Conservation (phyloP, 345 rosid genomes). For the Populus pruinosa region DNA sequence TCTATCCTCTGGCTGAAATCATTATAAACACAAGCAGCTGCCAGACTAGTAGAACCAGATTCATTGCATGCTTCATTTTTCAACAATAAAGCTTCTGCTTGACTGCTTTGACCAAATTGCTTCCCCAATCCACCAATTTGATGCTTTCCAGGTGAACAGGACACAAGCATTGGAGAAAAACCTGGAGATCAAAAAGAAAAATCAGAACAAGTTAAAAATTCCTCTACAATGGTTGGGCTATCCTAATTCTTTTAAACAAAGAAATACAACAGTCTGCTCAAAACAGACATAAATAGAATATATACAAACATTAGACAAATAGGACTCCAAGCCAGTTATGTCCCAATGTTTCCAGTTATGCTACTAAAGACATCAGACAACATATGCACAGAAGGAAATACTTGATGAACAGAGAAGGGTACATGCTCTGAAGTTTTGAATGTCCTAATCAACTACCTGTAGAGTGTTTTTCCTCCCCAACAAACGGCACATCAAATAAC, state of each 20-base stretch:
- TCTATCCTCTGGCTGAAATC: slow-evolving; percentile 51
- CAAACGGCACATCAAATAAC: slow-evolving; percentile 80
- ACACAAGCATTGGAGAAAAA: slow-evolving; percentile 33
- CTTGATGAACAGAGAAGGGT: background rate
- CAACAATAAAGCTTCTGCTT: slow-evolving; percentile 40
- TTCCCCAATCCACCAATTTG: slow-evolving; percentile 42
- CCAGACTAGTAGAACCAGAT: slow-evolving; percentile 35
- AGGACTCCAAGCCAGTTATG: background rate
- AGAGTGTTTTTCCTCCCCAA: slow-evolving; percentile 58
- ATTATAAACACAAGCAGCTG: slow-evolving; percentile 23
- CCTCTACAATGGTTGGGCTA: background rate
- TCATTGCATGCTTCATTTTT: slow-evolving; percentile 46
- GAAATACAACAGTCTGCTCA: background rate
- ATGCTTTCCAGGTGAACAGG: slow-evolving; percentile 37
- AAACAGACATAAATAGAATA: background rate
- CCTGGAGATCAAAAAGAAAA: slow-evolving; percentile 32
- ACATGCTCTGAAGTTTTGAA: background rate
- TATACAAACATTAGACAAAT: background rate
- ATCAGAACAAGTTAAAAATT: background rate
- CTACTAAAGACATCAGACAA: background rate
- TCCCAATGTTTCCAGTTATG: background rate
- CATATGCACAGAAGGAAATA: background rate
- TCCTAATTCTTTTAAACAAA: background rate
- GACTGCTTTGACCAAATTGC: slow-evolving; percentile 43
- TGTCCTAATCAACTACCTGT: slow-evolving; percentile 48